phyloP scores from a whole-genome alignment of 2,329 filamentous ascomycete genomes.

The Monascus ruber region DNA sequence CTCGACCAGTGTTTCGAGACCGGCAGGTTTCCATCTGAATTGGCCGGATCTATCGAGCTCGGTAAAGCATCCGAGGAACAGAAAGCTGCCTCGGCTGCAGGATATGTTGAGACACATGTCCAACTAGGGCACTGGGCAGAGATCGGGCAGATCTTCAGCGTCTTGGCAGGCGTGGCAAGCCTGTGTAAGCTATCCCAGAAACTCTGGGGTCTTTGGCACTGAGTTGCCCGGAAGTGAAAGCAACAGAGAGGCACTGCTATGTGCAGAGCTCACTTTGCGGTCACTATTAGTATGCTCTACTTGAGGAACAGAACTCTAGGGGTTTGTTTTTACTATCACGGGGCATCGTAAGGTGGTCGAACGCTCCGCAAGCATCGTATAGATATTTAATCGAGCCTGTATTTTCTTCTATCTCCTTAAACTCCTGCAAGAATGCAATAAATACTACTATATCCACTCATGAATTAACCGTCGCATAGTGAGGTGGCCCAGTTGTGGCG shows the following conservation, averaged over 20 bases:
- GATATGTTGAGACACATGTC: slow-evolving; percentile 34
- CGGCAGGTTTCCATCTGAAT: slow-evolving; percentile 66
- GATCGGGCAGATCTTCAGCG: slow-evolving; percentile 33
- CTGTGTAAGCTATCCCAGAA: slow-evolving; percentile 17
- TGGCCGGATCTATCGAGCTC: slow-evolving; percentile 39
- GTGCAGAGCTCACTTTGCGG: no score
- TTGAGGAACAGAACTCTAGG: no score
- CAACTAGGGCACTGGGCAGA: slow-evolving; percentile 33
- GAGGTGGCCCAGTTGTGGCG: slow-evolving; percentile 11
- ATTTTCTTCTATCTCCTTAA: no score
- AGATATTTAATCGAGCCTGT: no score
- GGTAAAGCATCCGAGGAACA: slow-evolving; percentile 25
- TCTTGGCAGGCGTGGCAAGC: slow-evolving; percentile 23
- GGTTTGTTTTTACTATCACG: no score
- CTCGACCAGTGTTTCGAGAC: slow-evolving; percentile 72
- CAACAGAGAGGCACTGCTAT: no score
- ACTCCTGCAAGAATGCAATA: no score
- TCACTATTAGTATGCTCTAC: no score
- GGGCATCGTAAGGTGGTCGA: no score
- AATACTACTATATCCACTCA: no score
- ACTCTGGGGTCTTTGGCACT: slow-evolving; percentile 5
- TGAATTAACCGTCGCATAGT: not conserved
- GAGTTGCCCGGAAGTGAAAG: no score
- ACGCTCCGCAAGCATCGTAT: no score
- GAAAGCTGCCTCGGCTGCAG: slow-evolving; percentile 21